Evolutionary conservation across 1,139 yeast genomes (phyloP), one percentile per base, ranked within the genome.

Genomic region (Wickerhamomyces sp.): DNA sequence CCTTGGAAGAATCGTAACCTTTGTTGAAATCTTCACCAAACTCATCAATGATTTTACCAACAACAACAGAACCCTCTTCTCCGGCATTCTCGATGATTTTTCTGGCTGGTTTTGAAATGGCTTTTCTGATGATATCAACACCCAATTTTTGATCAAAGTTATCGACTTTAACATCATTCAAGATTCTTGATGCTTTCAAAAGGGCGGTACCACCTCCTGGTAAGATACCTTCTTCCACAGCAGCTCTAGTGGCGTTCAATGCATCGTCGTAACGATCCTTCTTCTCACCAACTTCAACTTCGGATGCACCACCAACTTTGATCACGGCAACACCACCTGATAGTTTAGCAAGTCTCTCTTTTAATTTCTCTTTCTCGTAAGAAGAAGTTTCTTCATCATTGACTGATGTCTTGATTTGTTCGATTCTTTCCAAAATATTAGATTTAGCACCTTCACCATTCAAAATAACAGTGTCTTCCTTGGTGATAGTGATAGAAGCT

Each of bases 181-280:
- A 75, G 49, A 84, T 66, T 60, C 81, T 77, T 38, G 95, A 79
- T 30, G 98, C 98, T 78, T 91, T 91, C 57, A 89, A 78, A 62
- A 91, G 77, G 47, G 98, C 98, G 52, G 97, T 91, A 72, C 99
- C 99, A 65, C 98, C 99, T 72, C 99, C 99, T 62, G 98, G 98
- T 54, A 91, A 76, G 59, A 93, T 91, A 71, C 99, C 99, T 68
- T 91, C 98, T 69, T 91, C 95, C 47, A 91, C 98, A 46, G 99
- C 99, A 51, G 99, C 98, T 71, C 98, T 88, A 40, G 98, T 93
- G 41, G 99, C 98, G 63, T 93, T 91, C 60, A 91, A 77, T 32
- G 99, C 98, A 70, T 91, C 99, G 56, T 93, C 98, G 61, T 89
- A 93, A 71, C 99, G 88, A 65, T 91, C 99, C 74, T 91, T 91